These are phyloP conservation scores for Fusarium sterilihyphosum DNA, from an alignment of 2,329 filamentous ascomycete species.

Conservation along the genomic window DNA sequence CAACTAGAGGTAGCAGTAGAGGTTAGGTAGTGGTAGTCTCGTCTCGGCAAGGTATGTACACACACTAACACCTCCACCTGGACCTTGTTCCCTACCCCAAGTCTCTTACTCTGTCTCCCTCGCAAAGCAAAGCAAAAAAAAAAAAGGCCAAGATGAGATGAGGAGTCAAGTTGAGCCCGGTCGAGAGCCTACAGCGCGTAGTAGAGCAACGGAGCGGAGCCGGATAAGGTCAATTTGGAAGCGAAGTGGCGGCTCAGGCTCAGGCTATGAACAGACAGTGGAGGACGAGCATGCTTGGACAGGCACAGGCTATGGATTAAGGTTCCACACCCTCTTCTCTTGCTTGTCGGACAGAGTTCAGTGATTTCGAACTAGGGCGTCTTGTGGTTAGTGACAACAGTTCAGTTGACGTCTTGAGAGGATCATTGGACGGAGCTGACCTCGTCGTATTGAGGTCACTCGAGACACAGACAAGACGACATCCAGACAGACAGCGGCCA, in stretches of 20 bases:
- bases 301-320: slow-evolving; percentile 29
- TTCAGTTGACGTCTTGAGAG: slow-evolving; percentile 7
- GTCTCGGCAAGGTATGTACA: neutral
- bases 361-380: neutral
- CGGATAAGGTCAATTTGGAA: slow-evolving; percentile 35
- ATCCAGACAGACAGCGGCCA: neutral
- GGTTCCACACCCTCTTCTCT: slow-evolving; percentile 42
- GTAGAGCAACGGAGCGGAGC: slow-evolving; percentile 4
- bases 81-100: slow-evolving; percentile 16
- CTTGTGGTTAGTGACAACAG: slow-evolving; percentile 7
- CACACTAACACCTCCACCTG: slow-evolving; percentile 22
- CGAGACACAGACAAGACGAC: neutral
- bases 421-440: slow-evolving; percentile 9
- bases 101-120: neutral
- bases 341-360: slow-evolving; percentile 12
- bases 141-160: slow-evolving; percentile 3
- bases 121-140: neutral
- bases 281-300: neutral
- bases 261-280: neutral
- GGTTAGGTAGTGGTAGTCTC: neutral
- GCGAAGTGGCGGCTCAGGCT: slow-evolving; percentile 36
- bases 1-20: slow-evolving; percentile 1
- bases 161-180: slow-evolving; percentile 2
- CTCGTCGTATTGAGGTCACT: slow-evolving; percentile 7
- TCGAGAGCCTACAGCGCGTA: neutral